Evolutionary conservation across 345 rosid genomes (phyloP), one percentile per base, ranked within the genome.

Genomic region (Brassica rapa): DNA sequence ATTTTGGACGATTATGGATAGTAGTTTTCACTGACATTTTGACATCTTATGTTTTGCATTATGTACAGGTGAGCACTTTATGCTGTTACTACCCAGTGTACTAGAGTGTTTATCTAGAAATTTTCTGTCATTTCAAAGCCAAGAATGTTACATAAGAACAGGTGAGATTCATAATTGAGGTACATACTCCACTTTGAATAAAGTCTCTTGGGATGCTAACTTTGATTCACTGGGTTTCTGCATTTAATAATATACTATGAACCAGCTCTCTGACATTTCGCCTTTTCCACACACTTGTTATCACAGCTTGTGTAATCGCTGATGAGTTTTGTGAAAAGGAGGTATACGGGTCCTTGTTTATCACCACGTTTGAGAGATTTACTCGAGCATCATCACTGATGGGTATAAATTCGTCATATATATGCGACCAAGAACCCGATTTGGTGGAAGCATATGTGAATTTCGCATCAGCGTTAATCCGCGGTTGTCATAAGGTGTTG

Each of bases 371-470:
- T 19, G 19, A 19, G 19, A 19, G 19, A 19, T 19, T 19, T 19
- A 19, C 19, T 19, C 19, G 19, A 19, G 19, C 19, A 19, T 89
- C 94, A 70, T 92, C 97, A 25, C 84, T 94, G 35, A 84, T 88
- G 90, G 91, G 91, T 46, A 90, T 94, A 65, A 92, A 86, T 83
- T 94, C 95, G 46, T 92, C 97, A 35, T 94, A 94, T 63, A 83
- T 94, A 82, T 94, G 98, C 72, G 98, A 94, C 82, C 98, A 92
- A 89, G 98, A 94, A 81, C 98, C 98, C 35, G 98, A 94, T 85
- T 82, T 94, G 68, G 97, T 92, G 82, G 98, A 92, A 86, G 94
- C 97, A 74, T 94, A 90, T 80, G 86, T 91, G 78, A 92, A 90
- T 86, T 92, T 94, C 49, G 97, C 97, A 62, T 87, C 92, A 39